Conservation (phyloP, 2,329 filamentous ascomycete species). For the Cercospora sp. region DNA sequence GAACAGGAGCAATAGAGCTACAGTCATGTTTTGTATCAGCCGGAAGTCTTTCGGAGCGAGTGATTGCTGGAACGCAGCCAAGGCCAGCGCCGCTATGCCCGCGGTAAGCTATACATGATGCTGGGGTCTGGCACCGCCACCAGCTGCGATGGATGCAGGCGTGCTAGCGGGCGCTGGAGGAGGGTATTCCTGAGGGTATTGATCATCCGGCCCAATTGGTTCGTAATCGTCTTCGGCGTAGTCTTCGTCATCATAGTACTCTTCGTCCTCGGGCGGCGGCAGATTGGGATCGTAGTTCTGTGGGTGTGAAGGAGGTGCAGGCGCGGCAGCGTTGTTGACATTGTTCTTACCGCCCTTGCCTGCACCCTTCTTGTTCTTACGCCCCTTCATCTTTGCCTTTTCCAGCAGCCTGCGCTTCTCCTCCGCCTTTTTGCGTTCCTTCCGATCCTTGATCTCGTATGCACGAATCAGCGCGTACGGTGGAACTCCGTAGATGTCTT, state of each 20-base stretch:
- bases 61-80: constrained; percentile 9
- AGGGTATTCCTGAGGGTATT: constrained; percentile 30
- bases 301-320: constrained; percentile 24
- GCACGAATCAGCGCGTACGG: constrained; percentile 82
- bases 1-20: not conserved
- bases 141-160: constrained; percentile 21
- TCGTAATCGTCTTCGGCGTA: constrained; percentile 36
- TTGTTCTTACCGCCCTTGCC: constrained; percentile 54
- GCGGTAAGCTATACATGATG: constrained; percentile 27
- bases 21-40: not conserved
- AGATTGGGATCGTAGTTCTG: constrained; percentile 36
- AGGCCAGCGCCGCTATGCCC: constrained; percentile 22
- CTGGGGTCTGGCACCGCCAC: constrained; percentile 18
- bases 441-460: constrained; percentile 92
- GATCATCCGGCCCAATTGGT: constrained; percentile 30
- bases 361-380: constrained; percentile 80
- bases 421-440: constrained; percentile 78
- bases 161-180: constrained; percentile 30
- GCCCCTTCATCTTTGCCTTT: constrained; percentile 90
- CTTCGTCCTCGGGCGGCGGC: constrained; percentile 35
- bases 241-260: constrained; percentile 38
- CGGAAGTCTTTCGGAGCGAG: not conserved
- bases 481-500: constrained; percentile 86
- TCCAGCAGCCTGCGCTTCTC: constrained; percentile 82
- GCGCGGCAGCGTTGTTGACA: constrained; percentile 23